These are phyloP conservation scores for Amanita inopinata DNA, from an alignment of 768 basidiomycete species.

Conservation along the genomic window DNA sequence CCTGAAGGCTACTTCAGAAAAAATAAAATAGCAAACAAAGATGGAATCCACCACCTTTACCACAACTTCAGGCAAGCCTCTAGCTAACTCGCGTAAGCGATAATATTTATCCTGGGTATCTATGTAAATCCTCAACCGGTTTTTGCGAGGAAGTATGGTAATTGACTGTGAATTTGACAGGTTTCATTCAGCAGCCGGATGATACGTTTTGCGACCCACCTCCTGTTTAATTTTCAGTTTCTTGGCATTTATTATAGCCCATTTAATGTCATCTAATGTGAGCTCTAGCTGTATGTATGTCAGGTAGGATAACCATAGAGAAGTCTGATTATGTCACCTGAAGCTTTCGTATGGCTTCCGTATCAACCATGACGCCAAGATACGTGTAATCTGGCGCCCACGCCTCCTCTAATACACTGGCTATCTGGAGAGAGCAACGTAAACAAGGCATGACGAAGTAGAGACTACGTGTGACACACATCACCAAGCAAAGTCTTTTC, in stretches of 20 bases:
- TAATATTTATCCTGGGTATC: conserved; percentile 76
- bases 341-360: conserved; percentile 77
- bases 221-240: conserved; percentile 92
- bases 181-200: conserved; percentile 5
- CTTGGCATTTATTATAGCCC: conserved; percentile 76
- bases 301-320: background rate
- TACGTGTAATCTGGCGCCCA: conserved; percentile 93
- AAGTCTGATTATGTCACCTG: conserved; percentile 42
- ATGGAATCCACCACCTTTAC: conserved; percentile 61
- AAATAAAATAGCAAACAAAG: background rate
- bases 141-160: conserved; percentile 62
- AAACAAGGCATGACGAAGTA: no score
- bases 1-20: conserved; percentile 32
- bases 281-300: conserved; percentile 63
- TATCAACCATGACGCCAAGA: conserved; percentile 87
- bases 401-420: conserved; percentile 88
- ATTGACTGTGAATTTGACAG: conserved; percentile 41
- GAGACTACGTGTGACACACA: no score
- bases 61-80: conserved; percentile 74
- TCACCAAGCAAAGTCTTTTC: conserved; percentile 95
- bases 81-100: conserved; percentile 76
- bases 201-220: conserved; percentile 25
- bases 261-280: conserved; percentile 86
- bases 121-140: conserved; percentile 71
- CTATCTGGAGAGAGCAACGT: conserved; percentile 45